Evolutionary conservation across 2,329 filamentous ascomycete genomes (phyloP), one percentile per base, ranked within the genome.

Genomic region (Ceratocystis cubensis): DNA sequence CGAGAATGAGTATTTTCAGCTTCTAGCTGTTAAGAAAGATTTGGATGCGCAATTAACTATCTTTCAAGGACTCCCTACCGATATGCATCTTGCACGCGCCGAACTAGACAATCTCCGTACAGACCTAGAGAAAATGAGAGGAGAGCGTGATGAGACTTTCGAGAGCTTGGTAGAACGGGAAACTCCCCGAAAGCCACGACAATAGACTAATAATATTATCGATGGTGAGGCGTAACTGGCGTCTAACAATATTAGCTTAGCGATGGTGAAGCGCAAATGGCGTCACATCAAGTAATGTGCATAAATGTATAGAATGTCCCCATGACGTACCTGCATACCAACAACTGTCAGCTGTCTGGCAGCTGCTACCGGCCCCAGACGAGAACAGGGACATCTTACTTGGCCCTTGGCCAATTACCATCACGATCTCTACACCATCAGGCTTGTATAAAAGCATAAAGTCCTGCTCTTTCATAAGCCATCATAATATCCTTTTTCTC

Each of bases 51-150:
- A 87, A 69, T 78, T 93, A 20, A 79, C 79, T 46, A 80, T 80
- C 25, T 96, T 91, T 70, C 82, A 86, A 65, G 85, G 87, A 5
- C 75, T 96, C 68, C 88, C 91, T 1, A 85, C 85, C 5, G 86
- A 96, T 72, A 76, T 82, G 7, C 81, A 86, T 61, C 80, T 83
- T 61, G 91, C 91, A 45, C 82, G 86, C 70, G 76, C 79, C n/a
- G 85, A 89, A 73, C 79, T 96, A 33, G 87, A 88, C 70, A 78
- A 80, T 37, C 75, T 91, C 56, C 82, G 88, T 68, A 76, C 78
- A 1, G 84, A 91, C 71, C 77, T 96, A 59, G 79, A 81, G 48
- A 76, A 77, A 8, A 75, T 90, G 64, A 85, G 81, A 33, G 79
- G 79, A 69, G 80, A 81, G 70, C 82, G 91, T 65, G 90, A 96